These are phyloP conservation scores for Sporothrix phasma DNA, from an alignment of 2,329 filamentous ascomycete genomes.

Conservation along the genomic window DNA sequence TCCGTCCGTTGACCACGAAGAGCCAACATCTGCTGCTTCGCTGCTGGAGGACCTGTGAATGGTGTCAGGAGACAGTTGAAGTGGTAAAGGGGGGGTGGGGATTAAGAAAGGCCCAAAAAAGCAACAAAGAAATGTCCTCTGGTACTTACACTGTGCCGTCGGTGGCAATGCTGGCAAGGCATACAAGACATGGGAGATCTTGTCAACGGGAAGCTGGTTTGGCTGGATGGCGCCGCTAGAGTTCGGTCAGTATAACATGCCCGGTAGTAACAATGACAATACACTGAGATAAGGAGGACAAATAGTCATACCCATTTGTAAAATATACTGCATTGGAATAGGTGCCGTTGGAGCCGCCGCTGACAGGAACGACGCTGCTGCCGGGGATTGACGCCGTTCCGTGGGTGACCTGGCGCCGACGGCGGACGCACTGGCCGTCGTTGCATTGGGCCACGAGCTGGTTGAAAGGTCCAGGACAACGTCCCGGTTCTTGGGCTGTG, in stretches of 20 bases:
- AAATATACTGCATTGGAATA: conserved; percentile 40
- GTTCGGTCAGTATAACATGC: conserved; percentile 21
- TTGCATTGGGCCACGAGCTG: not conserved
- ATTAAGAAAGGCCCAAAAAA: not conserved
- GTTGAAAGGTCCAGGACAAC: not conserved
- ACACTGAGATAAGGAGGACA: too few relatives aligned
- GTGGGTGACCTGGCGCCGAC: not conserved
- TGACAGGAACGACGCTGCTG: not conserved
- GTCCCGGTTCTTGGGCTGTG: not conserved
- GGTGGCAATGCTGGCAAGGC: conserved; percentile 36
- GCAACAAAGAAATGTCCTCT: not conserved
- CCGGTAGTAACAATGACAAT: too few relatives aligned
- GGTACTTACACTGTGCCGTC: conserved; percentile 36
- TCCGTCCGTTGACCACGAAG: conserved; percentile 25
- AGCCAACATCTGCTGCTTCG: not conserved
- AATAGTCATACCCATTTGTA: conserved; percentile 40
- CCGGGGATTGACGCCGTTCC: not conserved
- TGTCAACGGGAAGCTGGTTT: conserved; percentile 54
- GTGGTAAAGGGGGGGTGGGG: too few relatives aligned
- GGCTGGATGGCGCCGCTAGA: conserved; percentile 46
- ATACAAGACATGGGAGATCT: conserved; percentile 66
- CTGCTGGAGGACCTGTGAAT: not conserved
- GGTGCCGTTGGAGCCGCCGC: conserved; percentile 9
- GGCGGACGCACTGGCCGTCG: not conserved
- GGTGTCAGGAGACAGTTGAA: conserved; percentile 11